These are phyloP conservation scores for Stagonosporopsis rhizophila DNA, from an alignment of 2,329 filamentous ascomycete genomes.

Conservation along the genomic window DNA sequence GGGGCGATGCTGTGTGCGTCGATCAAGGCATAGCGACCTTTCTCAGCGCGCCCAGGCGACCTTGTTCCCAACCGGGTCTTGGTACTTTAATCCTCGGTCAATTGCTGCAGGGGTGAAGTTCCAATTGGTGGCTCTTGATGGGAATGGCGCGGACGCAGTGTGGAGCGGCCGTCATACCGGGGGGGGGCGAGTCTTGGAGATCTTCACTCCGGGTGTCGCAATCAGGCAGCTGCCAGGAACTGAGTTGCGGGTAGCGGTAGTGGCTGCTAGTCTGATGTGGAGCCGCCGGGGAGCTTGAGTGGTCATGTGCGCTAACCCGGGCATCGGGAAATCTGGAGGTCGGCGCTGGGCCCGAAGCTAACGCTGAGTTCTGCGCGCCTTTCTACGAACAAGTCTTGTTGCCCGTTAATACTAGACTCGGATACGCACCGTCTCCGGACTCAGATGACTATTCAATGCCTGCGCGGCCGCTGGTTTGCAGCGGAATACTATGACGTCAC, in stretches of 20 bases:
- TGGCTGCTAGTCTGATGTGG: slow-evolving; percentile 2
- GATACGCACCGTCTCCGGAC: background rate
- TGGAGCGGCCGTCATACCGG: background rate
- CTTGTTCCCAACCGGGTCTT: background rate
- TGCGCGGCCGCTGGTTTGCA: too few species aligned
- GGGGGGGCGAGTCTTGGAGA: slow-evolving; percentile 6
- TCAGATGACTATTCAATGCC: background rate
- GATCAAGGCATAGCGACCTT: background rate
- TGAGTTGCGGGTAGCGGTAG: slow-evolving; percentile 2
- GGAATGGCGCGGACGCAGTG: background rate
- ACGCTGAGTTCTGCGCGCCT: background rate
- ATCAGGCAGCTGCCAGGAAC: slow-evolving; percentile 9
- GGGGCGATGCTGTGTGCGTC: background rate
- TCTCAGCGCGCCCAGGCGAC: background rate
- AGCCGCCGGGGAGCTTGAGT: background rate
- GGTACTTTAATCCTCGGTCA: background rate
- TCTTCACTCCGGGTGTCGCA: background rate
- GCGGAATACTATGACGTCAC: too few species aligned
- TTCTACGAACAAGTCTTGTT: background rate
- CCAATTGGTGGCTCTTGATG: slow-evolving; percentile 9
- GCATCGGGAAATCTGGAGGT: slow-evolving; percentile 17
- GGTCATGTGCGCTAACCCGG: slow-evolving; percentile 17
- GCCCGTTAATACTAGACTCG: background rate
- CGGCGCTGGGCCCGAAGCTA: slow-evolving; percentile 17
- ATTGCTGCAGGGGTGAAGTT: too few species aligned